Base-by-base conservation (phyloP, 2,329 filamentous ascomycete species). In the Tolypocladium sp. region DNA sequence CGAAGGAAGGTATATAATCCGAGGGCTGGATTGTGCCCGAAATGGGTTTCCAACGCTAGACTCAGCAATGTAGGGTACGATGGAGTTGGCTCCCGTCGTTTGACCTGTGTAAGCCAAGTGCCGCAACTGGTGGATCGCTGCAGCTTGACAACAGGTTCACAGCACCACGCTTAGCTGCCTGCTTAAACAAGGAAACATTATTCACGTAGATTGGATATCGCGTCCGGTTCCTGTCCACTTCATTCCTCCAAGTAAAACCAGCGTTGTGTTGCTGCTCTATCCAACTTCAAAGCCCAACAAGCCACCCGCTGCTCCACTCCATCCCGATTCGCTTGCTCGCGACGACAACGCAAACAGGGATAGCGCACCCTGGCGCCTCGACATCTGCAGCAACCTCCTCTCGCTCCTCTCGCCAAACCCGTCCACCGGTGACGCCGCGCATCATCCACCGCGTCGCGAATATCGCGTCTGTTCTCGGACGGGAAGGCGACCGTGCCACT, bases 201-300 rank as follows among this genome's bases (percentile, higher is more conserved):
- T 3, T 42, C 1, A n/a, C 6, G n/a, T n/a, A 12, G 17, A n/a
- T n/a, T 9, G 17, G 20, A n/a, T n/a, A 1, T 8, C 2, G 20
- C 20, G 40, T n/a, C n/a, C n/a, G n/a, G n/a, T n/a, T n/a, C n/a
- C n/a, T n/a, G n/a, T n/a, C n/a, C n/a, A n/a, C 30, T 33, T 33
- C 30, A 33, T 33, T n/a, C 30, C 8, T 33, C 30, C n/a, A n/a
- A 8, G 5, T 1, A 33, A 33, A 33, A 33, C 4, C 3, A 33
- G 30, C 30, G 5, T 33, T 33, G 4, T 7, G 30, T 33, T 33
- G 30, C 30, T 33, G 30, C 30, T 33, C 30, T 33, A 3, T 37
- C 1, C 12, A 3, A 13, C 12, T 37, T 37, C 35, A 15, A 12
- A 37, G 35, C 12, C 10, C 10, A n/a, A n/a, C n/a, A n/a, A 25